phyloP scores from a whole-genome alignment of 2,329 filamentous ascomycete genomes.

The Exophiala oligosperma region DNA sequence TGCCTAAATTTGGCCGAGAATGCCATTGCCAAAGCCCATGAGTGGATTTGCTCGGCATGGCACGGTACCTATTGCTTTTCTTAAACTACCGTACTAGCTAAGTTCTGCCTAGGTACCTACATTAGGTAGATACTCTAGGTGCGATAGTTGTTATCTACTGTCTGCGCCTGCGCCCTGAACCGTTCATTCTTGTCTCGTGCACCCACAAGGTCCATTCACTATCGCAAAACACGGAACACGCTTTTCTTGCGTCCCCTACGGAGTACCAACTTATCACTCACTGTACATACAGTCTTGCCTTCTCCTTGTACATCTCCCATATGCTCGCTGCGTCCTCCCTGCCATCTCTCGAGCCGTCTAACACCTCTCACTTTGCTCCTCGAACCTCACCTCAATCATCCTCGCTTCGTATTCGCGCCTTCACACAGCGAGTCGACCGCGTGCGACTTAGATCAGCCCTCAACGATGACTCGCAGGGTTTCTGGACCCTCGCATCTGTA shows the following conservation, averaged over 20 bases:
- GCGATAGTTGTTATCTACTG: background rate
- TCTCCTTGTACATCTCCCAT: background rate
- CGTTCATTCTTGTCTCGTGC: background rate
- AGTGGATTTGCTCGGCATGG: too few species aligned
- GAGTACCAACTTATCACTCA: background rate
- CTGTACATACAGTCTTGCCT: too few species aligned
- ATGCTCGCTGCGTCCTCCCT: background rate
- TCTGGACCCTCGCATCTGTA: constrained; percentile 7
- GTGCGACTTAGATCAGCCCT: background rate
- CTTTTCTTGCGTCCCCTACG: background rate
- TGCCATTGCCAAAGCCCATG: too few species aligned
- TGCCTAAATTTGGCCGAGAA: too few species aligned
- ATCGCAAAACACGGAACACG: background rate
- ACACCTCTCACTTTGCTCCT: background rate
- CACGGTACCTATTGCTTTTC: too few species aligned
- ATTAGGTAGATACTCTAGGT: too few species aligned
- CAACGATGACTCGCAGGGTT: background rate
- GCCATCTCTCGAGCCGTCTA: background rate
- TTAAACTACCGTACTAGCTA: too few species aligned
- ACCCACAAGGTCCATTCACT: background rate
- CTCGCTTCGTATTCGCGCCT: background rate
- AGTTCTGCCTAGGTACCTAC: too few species aligned
- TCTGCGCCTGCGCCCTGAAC: background rate
- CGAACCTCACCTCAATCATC: background rate
- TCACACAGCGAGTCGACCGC: background rate